phyloP scores from a whole-genome alignment of 352 stramenopile species.

The Phytophthora idaei region DNA sequence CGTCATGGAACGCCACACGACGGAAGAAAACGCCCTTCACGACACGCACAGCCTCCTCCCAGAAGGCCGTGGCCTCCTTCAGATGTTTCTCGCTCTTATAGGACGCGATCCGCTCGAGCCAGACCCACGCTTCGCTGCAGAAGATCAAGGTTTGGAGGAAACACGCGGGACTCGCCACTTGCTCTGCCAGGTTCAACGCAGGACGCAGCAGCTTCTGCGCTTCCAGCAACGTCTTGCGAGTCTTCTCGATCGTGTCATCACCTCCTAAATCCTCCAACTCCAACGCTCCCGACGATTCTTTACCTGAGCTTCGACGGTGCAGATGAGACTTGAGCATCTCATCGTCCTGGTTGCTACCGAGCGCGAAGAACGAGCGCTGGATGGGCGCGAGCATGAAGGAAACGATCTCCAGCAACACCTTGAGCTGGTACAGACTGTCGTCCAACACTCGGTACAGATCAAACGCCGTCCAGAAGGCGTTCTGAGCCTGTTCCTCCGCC shows the following conservation, averaged over 20 bases:
- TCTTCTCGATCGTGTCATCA: constrained; percentile 67
- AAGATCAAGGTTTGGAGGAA: constrained; percentile 68
- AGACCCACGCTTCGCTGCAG: constrained; percentile 78
- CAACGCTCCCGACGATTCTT: constrained; percentile 23
- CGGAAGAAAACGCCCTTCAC: constrained; percentile 83
- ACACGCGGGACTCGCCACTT: constrained; percentile 61
- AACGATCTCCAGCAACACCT: constrained; percentile 74
- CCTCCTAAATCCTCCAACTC: constrained; percentile 37
- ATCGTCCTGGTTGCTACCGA: constrained; percentile 73
- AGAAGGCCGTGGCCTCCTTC: constrained; percentile 79
- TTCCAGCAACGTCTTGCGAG: constrained; percentile 62
- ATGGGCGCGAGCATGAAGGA: constrained; percentile 70
- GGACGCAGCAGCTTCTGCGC: constrained; percentile 70
- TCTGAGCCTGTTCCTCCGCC: constrained; percentile 54
- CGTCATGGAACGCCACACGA: constrained; percentile 71
- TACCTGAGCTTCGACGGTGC: constrained; percentile 40
- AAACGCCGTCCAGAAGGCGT: constrained; percentile 69
- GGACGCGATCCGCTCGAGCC: constrained; percentile 73
- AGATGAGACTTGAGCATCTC: constrained; percentile 57
- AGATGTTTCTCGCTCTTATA: constrained; percentile 82
- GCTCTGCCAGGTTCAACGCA: constrained; percentile 66
- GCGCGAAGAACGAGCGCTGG: constrained; percentile 68
- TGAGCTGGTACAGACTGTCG: constrained; percentile 76
- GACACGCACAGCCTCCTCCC: constrained; percentile 78
- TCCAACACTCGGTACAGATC: constrained; percentile 77